Evolutionary conservation across 768 basidiomycete genomes (phyloP), one percentile per base, ranked within the genome.

Genomic region (Butyriboletus loyo): DNA sequence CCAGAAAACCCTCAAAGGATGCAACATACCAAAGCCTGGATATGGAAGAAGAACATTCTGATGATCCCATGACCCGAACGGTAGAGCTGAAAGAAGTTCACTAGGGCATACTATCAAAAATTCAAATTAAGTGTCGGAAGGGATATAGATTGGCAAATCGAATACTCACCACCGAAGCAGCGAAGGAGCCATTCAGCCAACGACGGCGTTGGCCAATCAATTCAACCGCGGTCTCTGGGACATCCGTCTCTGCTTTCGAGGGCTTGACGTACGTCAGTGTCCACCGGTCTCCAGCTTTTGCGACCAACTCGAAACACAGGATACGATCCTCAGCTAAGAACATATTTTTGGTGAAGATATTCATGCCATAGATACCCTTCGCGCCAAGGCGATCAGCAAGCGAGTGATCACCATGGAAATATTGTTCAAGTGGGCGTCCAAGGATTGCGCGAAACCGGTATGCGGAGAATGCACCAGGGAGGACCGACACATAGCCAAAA

Each of bases 151-250:
- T 34, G 7, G 28, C 5, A 25, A 49, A 36, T 13, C 27, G 13
- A 7, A 57, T 25, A 80, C 86, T 68, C 67, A 90, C 89, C 37
- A 93, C 85, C 1, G 90, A 91, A 13, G 93, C 93, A 39, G 92
- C 92, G 60, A 97, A 96, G 9, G 92, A 95, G 45, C 96, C 95
- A 65, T 98, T 98, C 62, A 98, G 68, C 96, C 95, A 98, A 58
- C 95, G 87, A 57, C 95, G 85, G 68, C 95, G 88, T 69, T 98
- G 95, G 38, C 92, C 89, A 67, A 98, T 98, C 52, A 98, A 74
- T 66, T 98, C 95, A 10, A 85, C 81, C 8, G 92, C 93, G n/a
- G 77, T 75, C 72, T 98, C 95, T 4, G 91, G 91, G n/a, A 96
- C 93, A 75, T 95, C 93, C 0, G 94, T 96, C 73, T 95, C 93